Conservation (phyloP, 129 eudicot species). For the Arctium lappa region DNA sequence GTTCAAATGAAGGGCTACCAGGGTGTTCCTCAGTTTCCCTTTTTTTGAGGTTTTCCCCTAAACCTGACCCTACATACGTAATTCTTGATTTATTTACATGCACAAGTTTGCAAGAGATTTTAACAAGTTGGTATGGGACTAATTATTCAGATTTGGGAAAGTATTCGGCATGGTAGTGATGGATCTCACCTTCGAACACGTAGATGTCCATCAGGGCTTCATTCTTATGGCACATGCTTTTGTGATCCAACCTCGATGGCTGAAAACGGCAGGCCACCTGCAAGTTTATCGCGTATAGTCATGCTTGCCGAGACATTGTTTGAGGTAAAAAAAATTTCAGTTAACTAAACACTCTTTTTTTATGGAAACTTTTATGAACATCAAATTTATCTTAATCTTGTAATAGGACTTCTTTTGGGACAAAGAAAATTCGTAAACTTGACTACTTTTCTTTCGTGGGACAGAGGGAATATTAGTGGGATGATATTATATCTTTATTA, state of each 20-base stretch:
- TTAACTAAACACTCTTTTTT: background rate
- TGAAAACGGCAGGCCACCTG: conserved; percentile 48
- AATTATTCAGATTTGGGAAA: conserved; percentile 55
- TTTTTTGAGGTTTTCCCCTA: background rate
- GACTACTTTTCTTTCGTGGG: too few relatives aligned
- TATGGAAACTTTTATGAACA: too few relatives aligned
- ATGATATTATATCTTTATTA: too few relatives aligned
- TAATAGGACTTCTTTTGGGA: too few relatives aligned
- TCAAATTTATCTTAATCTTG: too few relatives aligned
- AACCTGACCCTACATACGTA: background rate
- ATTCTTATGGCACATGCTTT: conserved; percentile 50
- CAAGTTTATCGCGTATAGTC: conserved; percentile 62
- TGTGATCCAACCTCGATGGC: conserved; percentile 41
- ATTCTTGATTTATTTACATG: background rate
- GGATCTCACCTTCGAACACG: conserved; percentile 29
- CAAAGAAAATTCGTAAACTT: too few relatives aligned
- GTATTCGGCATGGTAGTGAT: conserved; percentile 30
- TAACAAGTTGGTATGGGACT: background rate
- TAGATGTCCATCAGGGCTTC: conserved; percentile 50
- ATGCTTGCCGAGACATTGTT: conserved; percentile 75
- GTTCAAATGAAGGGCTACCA: background rate
- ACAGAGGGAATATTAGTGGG: too few relatives aligned
- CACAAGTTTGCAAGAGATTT: background rate
- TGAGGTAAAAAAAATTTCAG: conserved; percentile 36
- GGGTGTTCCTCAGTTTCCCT: background rate